These are phyloP conservation scores for Boletus insuetus DNA, from an alignment of 768 basidiomycete genomes.

Conservation along the genomic window DNA sequence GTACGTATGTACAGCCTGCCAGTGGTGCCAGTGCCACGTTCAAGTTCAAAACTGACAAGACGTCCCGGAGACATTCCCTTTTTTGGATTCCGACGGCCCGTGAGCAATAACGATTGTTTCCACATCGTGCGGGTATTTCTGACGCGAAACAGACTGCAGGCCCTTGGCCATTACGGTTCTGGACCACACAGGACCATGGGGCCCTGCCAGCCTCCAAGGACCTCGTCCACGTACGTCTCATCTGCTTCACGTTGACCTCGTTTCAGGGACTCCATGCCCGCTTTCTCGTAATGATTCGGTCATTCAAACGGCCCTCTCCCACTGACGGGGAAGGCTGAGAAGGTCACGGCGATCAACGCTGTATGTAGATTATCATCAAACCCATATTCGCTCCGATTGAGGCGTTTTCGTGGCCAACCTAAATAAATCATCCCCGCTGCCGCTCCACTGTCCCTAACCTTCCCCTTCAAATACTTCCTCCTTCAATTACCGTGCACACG, in stretches of 20 bases:
- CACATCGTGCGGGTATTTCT: background rate
- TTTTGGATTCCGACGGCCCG: constrained; percentile 2
- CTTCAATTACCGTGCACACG: background rate
- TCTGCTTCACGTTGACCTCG: constrained; percentile 19
- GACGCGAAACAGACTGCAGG: constrained; percentile 2
- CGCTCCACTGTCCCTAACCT: constrained; percentile 1
- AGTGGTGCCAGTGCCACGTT: background rate
- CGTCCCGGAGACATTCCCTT: constrained; percentile 2
- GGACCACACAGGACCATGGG: background rate
- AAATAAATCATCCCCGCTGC: constrained; percentile 25
- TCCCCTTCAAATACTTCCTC: constrained; percentile 4
- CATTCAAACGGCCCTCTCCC: constrained; percentile 28
- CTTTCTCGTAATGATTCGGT: constrained; percentile 37
- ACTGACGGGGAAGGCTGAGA: constrained; percentile 29
- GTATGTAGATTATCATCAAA: constrained; percentile 36
- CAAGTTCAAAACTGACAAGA: background rate
- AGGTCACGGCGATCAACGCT: constrained; percentile 37
- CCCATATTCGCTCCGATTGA: constrained; percentile 32
- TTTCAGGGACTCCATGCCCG: constrained; percentile 27
- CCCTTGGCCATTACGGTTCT: background rate
- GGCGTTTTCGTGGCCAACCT: constrained; percentile 23
- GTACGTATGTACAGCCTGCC: background rate
- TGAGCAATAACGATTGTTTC: background rate
- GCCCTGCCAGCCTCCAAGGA: constrained; percentile 3
- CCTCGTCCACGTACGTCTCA: constrained; percentile 9